Base-by-base conservation (phyloP, 2,329 filamentous ascomycete genomes). In the Aspergillus viridinutans region DNA sequence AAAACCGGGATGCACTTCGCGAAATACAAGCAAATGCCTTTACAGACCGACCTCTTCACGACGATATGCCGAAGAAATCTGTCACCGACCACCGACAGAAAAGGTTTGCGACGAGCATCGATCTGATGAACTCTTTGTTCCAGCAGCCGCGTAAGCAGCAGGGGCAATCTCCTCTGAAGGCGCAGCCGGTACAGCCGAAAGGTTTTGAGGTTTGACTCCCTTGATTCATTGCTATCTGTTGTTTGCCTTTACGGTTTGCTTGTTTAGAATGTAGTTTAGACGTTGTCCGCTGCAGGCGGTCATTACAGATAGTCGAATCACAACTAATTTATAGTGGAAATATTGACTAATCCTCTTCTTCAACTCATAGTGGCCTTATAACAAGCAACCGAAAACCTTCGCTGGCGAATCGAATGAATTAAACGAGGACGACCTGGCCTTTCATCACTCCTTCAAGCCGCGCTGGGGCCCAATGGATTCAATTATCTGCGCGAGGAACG, bases 121-220 rank as follows among this genome's bases (percentile, higher is more conserved):
- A 97, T 78, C 80, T 97, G 72, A 97, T 96, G 91, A 93, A 96
- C 72, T 96, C 91, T 50, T 80, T 97, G 55, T 97, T 95, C 75
- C 89, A 90, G 72, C 85, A 88, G 74, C 82, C 86, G 61, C 69
- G 69, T 58, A 72, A 75, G 66, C 69, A 75, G 60, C 81, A 80
- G 57, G 55, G 50, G 3, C 58, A 65, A 53, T 81, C 81, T 61
- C 75, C 77, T 53, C 79, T 83, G 67, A 83, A 81, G 66, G 72
- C 81, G 54, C 81, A 82, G 67, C 79, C 79, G 63, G 77, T 80
- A 66, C 85, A 85, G 64, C 76, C 76, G 67, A 80, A 80, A 76
- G 89, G 90, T 71, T 90, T 93, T 75, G 88, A 97, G 92, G 94
- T 97, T 86, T 89, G 93, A 93, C 76, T 79, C 72, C 73, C 74